Base-by-base conservation (phyloP, 805 yeast genomes). In the Sugiyamaella boreocaroliniensis region DNA sequence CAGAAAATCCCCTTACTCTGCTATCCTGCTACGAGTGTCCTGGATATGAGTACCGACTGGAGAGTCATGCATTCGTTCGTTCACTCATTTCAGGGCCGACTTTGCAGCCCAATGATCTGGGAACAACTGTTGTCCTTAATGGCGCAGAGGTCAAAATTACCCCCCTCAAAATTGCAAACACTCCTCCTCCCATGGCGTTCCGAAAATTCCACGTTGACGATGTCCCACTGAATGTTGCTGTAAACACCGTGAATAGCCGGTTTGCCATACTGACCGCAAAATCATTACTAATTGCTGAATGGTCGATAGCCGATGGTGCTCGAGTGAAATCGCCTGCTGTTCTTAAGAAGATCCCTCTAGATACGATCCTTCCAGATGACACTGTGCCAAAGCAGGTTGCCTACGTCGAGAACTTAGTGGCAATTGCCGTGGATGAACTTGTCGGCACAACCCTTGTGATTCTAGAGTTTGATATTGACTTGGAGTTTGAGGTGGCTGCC, bases 151-250 rank as follows among this genome's bases (percentile, higher is more conserved):
- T 84, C 12, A 79, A 81, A 58, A 70, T 89, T 19, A 92, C 99
- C 0, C 97, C 98, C 0, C 73, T 93, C 40, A 76, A 85, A 1
- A 65, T 83, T 29, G 96, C 96, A 1, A 89, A 83, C 64, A 92
- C 89, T 10, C 99, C 99, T 2, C 99, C 99, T 0, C 99, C 99
- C 43, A 81, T 88, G 64, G 77, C 87, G 20, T 84, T 77, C 64
- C 76, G 95, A 53, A 86, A 82, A 47, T 68, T 88, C 48, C 79
- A 76, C 9, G 70, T 81, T 11, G 74, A 73, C 8, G 73, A 71
- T 1, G 79, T 79, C 52, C 80, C 89, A 7, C 66, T 75, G 18
- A 88, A 85, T 61, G 78, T 80, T 43, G 85, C 95, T 0, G 78
- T 82, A 4, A 79, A 83, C 55, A 68, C 76, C 48, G 72, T 80